These are phyloP conservation scores for Beauveria brongniartii DNA, from an alignment of 2,329 filamentous ascomycete species.

Conservation along the genomic window DNA sequence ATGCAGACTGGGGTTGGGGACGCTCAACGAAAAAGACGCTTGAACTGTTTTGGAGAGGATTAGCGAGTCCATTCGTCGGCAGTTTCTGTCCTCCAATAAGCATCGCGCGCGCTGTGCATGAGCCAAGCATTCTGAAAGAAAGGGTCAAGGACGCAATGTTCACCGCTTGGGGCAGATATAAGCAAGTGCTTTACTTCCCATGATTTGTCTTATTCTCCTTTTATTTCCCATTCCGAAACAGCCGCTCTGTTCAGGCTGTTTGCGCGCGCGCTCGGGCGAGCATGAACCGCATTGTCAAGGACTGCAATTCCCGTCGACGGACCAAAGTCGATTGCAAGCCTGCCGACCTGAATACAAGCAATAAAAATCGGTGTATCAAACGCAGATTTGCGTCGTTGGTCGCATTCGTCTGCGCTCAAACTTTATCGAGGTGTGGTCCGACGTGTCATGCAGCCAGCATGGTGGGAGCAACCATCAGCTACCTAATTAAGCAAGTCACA, in stretches of 20 bases:
- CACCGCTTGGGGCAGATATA: not conserved
- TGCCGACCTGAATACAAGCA: not conserved
- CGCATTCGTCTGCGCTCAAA: not conserved
- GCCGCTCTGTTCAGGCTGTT: not conserved
- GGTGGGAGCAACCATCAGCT: not conserved
- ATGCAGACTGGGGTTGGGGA: not conserved
- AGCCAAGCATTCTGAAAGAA: not conserved
- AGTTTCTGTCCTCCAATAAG: not conserved
- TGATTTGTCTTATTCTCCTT: not conserved
- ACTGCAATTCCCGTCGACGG: not conserved
- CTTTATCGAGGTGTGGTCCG: not conserved
- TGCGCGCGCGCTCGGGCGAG: not conserved
- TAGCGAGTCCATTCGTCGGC: not conserved
- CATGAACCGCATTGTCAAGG: not conserved
- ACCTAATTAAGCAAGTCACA: not conserved
- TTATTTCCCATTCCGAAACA: not conserved
- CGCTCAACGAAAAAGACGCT: not conserved
- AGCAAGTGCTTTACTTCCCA: not conserved
- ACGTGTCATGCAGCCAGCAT: conserved; percentile 8
- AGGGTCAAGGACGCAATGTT: not conserved
- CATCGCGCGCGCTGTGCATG: not conserved
- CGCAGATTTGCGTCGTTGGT: not conserved
- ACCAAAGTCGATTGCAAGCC: not conserved
- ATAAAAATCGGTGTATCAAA: not conserved
- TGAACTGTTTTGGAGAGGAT: conserved; percentile 1